Evolutionary conservation across 805 yeast species (phyloP).

Genomic region (Schizosaccharomyces japonicus): DNA sequence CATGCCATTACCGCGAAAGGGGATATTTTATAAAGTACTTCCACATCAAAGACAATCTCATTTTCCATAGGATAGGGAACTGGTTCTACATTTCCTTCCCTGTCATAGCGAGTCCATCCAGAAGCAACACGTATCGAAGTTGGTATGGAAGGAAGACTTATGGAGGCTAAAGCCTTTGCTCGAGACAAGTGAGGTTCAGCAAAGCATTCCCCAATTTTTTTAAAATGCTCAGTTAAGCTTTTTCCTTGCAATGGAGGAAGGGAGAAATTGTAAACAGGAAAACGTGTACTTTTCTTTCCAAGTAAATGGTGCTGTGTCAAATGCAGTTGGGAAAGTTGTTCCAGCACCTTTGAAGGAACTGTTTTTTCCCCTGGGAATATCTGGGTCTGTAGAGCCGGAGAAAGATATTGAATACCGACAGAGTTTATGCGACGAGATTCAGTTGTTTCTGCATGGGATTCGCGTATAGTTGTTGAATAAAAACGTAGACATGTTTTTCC

Average conservation of each 20-base stretch:
- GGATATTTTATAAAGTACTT: slow-evolving; percentile 53
- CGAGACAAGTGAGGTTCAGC: slow-evolving; percentile 36
- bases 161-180: slow-evolving; percentile 22
- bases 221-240: slow-evolving; percentile 65
- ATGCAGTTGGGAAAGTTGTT: slow-evolving; percentile 35
- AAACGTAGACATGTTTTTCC: too few species aligned
- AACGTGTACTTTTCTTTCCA: slow-evolving; percentile 45
- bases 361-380: slow-evolving; percentile 27
- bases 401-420: slow-evolving; percentile 59
- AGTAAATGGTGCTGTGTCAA: slow-evolving; percentile 38
- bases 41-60: slow-evolving; percentile 69
- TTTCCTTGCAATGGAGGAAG: slow-evolving; percentile 56
- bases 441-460: too few species aligned
- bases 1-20: slow-evolving; percentile 60
- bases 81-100: slow-evolving; percentile 26
- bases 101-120: slow-evolving; percentile 66
- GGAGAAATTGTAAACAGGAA: slow-evolving; percentile 32
- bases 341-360: slow-evolving; percentile 16
- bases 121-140: slow-evolving; percentile 29
- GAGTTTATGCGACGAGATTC: slow-evolving; percentile 50
- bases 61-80: slow-evolving; percentile 54
- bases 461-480: too few species aligned
- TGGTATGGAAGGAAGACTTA: slow-evolving; percentile 22
- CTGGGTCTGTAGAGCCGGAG: slow-evolving; percentile 32
- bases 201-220: slow-evolving; percentile 32